Conservation (phyloP, 2,329 filamentous ascomycete genomes). For the Cladosporium velox region DNA sequence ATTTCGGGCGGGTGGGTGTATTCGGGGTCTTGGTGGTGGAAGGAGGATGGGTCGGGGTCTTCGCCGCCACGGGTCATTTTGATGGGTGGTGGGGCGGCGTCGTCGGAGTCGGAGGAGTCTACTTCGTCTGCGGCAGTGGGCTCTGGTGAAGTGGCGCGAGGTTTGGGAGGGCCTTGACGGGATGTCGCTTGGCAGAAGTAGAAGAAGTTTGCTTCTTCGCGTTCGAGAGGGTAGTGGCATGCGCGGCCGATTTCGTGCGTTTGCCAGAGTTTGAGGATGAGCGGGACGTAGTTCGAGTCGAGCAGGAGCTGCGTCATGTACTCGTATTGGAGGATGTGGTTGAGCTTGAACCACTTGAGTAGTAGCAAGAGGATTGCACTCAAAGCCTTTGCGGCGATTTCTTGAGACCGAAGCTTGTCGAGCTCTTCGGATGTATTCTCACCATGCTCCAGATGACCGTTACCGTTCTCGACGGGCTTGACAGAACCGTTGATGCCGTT, state of each 20-base stretch:
- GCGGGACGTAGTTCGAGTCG: constrained; percentile 90
- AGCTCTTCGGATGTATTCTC: constrained; percentile 64
- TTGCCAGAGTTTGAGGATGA: constrained; percentile 90
- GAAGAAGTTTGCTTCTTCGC: constrained; percentile 85
- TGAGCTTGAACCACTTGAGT: constrained; percentile 94
- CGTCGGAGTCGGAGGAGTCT: constrained; percentile 49
- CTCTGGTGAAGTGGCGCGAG: constrained; percentile 21
- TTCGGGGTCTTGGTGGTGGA: constrained; percentile 38
- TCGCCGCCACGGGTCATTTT: constrained; percentile 55
- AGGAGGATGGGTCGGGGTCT: constrained; percentile 26
- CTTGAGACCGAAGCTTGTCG: constrained; percentile 76
- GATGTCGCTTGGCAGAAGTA: constrained; percentile 78
- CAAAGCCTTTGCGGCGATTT: constrained; percentile 88
- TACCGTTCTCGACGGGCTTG: constrained; percentile 43
- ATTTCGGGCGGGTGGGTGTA: constrained; percentile 57
- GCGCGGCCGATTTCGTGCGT: constrained; percentile 91
- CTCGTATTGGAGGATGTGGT: constrained; percentile 92
- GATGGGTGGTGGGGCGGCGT: constrained; percentile 78
- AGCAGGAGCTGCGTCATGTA: constrained; percentile 90
- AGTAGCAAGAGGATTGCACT: constrained; percentile 86
- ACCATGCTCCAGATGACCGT: constrained; percentile 31
- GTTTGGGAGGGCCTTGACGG: constrained; percentile 52
- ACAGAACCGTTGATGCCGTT: constrained; percentile 36
- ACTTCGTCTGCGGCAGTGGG: constrained; percentile 37
- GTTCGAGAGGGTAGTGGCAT: constrained; percentile 81